Percentiles rank a stretch among this genome's conserved stretches.
phyloP scores from a whole-genome alignment of 371 early-diverging fungal species.

The Lichtheimia ornata region DNA sequence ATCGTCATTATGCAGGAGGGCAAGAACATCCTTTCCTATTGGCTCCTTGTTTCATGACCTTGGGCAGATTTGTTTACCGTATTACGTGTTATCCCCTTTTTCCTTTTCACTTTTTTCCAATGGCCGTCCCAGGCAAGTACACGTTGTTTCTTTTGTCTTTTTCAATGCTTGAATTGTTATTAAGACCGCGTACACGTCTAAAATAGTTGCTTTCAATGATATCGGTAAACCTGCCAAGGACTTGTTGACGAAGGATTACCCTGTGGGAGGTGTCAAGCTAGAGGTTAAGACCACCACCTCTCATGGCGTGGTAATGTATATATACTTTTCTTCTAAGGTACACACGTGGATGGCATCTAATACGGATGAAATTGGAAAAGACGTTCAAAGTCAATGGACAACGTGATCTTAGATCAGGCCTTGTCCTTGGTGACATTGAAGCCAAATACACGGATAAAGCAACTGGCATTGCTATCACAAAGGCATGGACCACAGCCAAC shows the following conservation, averaged over 20 bases:
- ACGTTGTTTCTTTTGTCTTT: too few species aligned
- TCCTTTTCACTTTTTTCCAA: too few species aligned
- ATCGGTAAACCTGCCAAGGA: constrained; percentile 94
- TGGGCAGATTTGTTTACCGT: too few species aligned
- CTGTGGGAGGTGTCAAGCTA: constrained; percentile 90
- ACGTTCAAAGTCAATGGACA: constrained; percentile 93
- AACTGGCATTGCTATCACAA: constrained; percentile 91
- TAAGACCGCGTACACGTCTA: too few species aligned
- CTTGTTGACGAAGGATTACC: constrained; percentile 95
- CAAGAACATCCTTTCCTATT: too few species aligned
- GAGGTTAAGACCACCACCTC: constrained; percentile 94
- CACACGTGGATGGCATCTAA: background rate
- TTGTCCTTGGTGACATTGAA: constrained; percentile 93
- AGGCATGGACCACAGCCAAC: constrained; percentile 93
- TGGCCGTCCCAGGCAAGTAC: too few species aligned
- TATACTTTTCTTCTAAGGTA: too few species aligned
- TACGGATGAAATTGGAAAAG: constrained; percentile 40
- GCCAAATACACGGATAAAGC: constrained; percentile 92
- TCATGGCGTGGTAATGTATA: constrained; percentile 87
- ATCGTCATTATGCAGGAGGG: too few species aligned
- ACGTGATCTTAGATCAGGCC: constrained; percentile 92
- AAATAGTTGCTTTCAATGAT: constrained; percentile 79
- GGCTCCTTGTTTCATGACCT: too few species aligned
- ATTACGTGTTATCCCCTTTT: too few species aligned
- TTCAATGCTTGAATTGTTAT: too few species aligned